Conservation (phyloP, 768 basidiomycete species). For the Hortiboletus flavorubellus region DNA sequence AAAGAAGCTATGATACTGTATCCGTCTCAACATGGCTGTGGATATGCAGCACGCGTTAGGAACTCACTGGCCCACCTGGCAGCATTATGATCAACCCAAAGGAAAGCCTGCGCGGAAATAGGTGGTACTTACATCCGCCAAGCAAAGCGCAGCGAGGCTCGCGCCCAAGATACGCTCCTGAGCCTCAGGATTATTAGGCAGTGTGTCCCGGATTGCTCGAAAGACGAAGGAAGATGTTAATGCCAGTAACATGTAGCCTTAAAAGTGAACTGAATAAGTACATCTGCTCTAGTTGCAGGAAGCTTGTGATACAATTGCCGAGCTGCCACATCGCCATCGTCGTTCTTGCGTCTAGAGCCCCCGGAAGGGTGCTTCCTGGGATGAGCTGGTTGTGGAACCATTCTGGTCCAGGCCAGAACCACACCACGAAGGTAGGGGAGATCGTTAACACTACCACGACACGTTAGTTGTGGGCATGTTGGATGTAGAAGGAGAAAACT, state of each 20-base stretch:
- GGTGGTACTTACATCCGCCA: conserved; percentile 59
- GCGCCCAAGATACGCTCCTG: conserved; percentile 71
- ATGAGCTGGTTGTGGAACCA: conserved; percentile 71
- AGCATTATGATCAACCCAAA: background rate
- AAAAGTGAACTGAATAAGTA: background rate
- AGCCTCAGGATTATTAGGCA: conserved; percentile 51
- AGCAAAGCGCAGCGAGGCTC: conserved; percentile 55
- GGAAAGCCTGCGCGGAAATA: background rate
- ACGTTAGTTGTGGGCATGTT: conserved; percentile 14
- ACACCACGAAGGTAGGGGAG: conserved; percentile 48
- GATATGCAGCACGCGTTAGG: background rate
- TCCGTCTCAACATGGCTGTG: conserved; percentile 3
- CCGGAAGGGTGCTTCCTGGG: conserved; percentile 36
- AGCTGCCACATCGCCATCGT: conserved; percentile 67
- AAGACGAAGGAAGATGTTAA: conserved; percentile 65
- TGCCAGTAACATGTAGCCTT: conserved; percentile 63
- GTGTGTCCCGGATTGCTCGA: conserved; percentile 59
- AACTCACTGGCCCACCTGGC: conserved; percentile 61
- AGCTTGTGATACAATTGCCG: conserved; percentile 50
- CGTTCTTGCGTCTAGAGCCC: conserved; percentile 45
- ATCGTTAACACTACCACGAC: conserved; percentile 44
- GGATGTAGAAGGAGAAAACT: conserved; percentile 7
- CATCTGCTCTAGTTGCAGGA: background rate
- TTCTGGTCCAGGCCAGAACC: conserved; percentile 55
- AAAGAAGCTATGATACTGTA: conserved; percentile 56